Conservation (phyloP, 2,329 filamentous ascomycete species). For the Mycosphaerella sp. region DNA sequence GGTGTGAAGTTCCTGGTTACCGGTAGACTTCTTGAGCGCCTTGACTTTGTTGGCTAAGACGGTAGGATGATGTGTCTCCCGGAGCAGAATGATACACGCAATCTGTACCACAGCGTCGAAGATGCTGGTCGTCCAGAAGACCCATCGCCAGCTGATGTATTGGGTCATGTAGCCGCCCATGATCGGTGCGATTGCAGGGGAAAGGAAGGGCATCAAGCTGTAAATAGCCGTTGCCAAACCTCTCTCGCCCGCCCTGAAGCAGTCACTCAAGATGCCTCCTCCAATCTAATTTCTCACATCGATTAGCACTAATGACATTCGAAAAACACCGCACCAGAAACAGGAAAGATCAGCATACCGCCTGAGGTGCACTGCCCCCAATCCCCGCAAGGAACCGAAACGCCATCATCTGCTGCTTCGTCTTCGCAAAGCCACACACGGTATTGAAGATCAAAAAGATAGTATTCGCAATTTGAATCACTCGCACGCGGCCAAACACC, state of each 20-base stretch:
- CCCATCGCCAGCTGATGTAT: slow-evolving; percentile 65
- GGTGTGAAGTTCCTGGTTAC: slow-evolving; percentile 21
- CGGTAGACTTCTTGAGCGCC: slow-evolving; percentile 41
- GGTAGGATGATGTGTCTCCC: slow-evolving; percentile 59
- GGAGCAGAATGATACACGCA: slow-evolving; percentile 59
- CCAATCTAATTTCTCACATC: slow-evolving; percentile 11
- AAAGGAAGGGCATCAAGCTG: slow-evolving; percentile 27
- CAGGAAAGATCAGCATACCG: slow-evolving; percentile 14
- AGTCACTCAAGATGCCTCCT: slow-evolving; percentile 29
- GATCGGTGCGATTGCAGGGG: slow-evolving; percentile 48
- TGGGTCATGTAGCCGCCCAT: slow-evolving; percentile 58
- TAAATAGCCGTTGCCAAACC: slow-evolving; percentile 30
- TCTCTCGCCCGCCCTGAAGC: slow-evolving; percentile 28
- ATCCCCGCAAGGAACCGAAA: slow-evolving; percentile 31
- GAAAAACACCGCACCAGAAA: too few relatives aligned
- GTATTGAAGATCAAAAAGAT: slow-evolving; percentile 31
- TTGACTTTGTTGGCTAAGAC: slow-evolving; percentile 52
- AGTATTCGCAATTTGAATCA: slow-evolving; percentile 30
- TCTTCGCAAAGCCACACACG: slow-evolving; percentile 31
- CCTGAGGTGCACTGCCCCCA: slow-evolving; percentile 30
- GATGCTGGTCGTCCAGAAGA: slow-evolving; percentile 81
- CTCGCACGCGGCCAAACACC: slow-evolving; percentile 28
- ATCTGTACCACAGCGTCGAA: slow-evolving; percentile 61
- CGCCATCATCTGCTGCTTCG: slow-evolving; percentile 28
- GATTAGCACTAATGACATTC: too few relatives aligned